phyloP scores from a whole-genome alignment of 2,329 filamentous ascomycete genomes.

The Ceratocystis huliohia region DNA sequence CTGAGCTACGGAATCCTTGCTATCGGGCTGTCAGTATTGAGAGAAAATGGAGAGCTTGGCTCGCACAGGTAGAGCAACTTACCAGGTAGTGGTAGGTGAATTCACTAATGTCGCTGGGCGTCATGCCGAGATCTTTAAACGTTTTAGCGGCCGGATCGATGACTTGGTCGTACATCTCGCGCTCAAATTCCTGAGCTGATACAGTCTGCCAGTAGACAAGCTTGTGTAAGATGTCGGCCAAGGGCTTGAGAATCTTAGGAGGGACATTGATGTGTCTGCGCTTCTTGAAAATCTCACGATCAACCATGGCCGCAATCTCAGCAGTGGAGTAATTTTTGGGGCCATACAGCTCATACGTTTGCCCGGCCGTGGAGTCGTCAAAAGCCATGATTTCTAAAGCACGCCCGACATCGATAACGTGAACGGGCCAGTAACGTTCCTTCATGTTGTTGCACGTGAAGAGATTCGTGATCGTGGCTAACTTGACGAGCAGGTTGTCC shows the following conservation, averaged over 20 bases:
- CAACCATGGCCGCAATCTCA: slow-evolving; percentile 76
- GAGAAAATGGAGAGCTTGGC: background rate
- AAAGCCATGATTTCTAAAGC: slow-evolving; percentile 83
- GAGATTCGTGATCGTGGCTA: slow-evolving; percentile 67
- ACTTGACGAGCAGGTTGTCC: slow-evolving; percentile 75
- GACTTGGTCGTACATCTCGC: slow-evolving; percentile 82
- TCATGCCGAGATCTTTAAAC: slow-evolving; percentile 83
- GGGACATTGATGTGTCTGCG: slow-evolving; percentile 86
- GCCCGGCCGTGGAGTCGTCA: slow-evolving; percentile 76
- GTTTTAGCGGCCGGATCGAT: slow-evolving; percentile 90
- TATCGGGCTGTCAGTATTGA: slow-evolving; percentile 33
- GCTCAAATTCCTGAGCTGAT: slow-evolving; percentile 75
- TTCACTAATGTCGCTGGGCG: slow-evolving; percentile 72
- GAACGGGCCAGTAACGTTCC: slow-evolving; percentile 81
- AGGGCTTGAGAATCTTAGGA: slow-evolving; percentile 63
- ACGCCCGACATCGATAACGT: slow-evolving; percentile 82
- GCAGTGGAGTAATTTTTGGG: slow-evolving; percentile 83
- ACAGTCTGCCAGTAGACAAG: slow-evolving; percentile 78
- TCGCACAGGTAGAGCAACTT: slow-evolving; percentile 30
- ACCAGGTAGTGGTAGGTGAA: slow-evolving; percentile 92
- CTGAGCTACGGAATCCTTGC: slow-evolving; percentile 81
- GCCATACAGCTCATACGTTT: slow-evolving; percentile 91
- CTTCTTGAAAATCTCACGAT: slow-evolving; percentile 83
- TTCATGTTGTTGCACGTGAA: slow-evolving; percentile 89
- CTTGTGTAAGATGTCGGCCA: slow-evolving; percentile 64